phyloP scores from a whole-genome alignment of 305 asterid species.

The Plantago coronopus region DNA sequence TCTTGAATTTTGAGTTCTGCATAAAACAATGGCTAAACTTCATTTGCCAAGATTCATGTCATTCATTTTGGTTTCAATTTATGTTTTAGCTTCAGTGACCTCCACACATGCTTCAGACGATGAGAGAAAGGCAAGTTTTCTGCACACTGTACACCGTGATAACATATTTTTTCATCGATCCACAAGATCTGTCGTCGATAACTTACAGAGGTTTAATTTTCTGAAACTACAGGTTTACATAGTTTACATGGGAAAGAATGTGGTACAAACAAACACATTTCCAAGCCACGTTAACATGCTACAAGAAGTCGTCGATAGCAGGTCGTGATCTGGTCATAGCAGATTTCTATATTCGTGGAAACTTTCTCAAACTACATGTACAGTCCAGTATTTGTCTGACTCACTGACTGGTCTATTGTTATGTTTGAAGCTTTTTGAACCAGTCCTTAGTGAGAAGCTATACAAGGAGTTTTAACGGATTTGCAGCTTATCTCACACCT shows the following conservation, averaged over 20 bases:
- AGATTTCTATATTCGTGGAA: not conserved
- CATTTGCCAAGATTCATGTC: too few species aligned
- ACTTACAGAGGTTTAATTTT: too few species aligned
- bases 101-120: too few species aligned
- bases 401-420: not conserved
- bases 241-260: not conserved
- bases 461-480: conserved; percentile 5
- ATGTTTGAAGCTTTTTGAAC: not conserved
- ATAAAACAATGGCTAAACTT: too few species aligned
- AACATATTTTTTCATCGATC: too few species aligned
- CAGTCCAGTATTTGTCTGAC: not conserved
- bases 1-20: too few species aligned
- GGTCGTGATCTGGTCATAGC: not conserved
- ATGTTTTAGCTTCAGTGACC: too few species aligned
- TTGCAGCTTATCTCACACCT: conserved; percentile 7
- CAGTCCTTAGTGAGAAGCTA: conserved; percentile 1
- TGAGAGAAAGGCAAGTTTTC: too few species aligned
- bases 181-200: too few species aligned
- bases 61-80: too few species aligned
- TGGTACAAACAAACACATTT: not conserved
- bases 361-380: not conserved
- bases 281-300: not conserved
- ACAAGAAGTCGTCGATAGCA: not conserved
- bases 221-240: not conserved
- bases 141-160: too few species aligned